Evolutionary conservation across 306 rosid genomes (phyloP).

Genomic region (Begonia fuchsioides): DNA sequence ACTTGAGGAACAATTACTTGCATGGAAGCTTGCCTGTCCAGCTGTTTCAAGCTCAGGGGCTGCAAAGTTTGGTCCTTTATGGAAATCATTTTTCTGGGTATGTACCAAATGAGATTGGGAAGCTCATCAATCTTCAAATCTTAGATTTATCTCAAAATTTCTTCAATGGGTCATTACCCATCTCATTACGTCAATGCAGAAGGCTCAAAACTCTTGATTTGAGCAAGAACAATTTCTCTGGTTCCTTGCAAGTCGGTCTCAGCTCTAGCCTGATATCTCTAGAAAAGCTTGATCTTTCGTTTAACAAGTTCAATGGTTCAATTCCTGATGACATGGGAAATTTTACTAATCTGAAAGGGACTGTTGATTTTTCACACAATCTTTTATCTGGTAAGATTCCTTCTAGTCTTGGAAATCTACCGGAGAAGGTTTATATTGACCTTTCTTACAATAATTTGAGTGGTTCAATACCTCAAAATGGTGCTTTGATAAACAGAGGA

Average conservation of each 20-base stretch:
- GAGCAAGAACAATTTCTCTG: constrained; percentile 63
- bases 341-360: constrained; percentile 69
- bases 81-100: constrained; percentile 88
- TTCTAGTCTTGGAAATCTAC: constrained; percentile 74
- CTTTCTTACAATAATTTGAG: constrained; percentile 65
- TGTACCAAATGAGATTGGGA: constrained; percentile 60
- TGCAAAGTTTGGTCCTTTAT: constrained; percentile 87
- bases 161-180: constrained; percentile 67
- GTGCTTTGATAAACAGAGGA: constrained; percentile 96
- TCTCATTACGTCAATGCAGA: constrained; percentile 46
- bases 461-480: constrained; percentile 89
- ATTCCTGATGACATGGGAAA: constrained; percentile 77
- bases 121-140: constrained; percentile 65
- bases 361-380: constrained; percentile 89
- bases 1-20: constrained; percentile 67
- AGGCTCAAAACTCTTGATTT: constrained; percentile 60
- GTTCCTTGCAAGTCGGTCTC: constrained; percentile 51
- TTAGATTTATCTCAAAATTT: constrained; percentile 76
- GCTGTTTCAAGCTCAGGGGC: constrained; percentile 61
- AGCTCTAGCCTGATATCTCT: constrained; percentile 44
- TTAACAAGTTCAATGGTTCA: constrained; percentile 58
- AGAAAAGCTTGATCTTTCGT: constrained; percentile 63
- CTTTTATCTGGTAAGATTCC: constrained; percentile 71
- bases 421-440: constrained; percentile 97
- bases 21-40: constrained; percentile 50